Conservation (phyloP, 2,329 filamentous ascomycete genomes). For the Talaromyces marneffei region DNA sequence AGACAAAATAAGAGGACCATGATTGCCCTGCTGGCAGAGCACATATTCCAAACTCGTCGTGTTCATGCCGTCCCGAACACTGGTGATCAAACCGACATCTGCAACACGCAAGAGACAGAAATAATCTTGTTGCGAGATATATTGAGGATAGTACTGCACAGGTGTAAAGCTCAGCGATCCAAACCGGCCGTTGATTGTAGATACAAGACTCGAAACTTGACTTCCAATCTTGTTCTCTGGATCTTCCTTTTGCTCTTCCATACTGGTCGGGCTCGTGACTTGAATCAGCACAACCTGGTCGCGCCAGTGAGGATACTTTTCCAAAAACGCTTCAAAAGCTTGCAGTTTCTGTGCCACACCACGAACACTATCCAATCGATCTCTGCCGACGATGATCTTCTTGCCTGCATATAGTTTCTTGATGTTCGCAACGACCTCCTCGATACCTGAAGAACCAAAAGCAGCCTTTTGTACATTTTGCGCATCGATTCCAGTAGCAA, state of each 20-base stretch:
- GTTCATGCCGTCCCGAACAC: slow-evolving; percentile 95
- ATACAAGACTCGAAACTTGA: slow-evolving; percentile 84
- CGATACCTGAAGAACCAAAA: slow-evolving; percentile 63
- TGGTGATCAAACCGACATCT: slow-evolving; percentile 90
- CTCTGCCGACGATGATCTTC: slow-evolving; percentile 90
- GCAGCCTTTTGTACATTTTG: slow-evolving; percentile 68
- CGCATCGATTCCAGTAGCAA: slow-evolving; percentile 93
- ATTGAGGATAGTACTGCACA: slow-evolving; percentile 91
- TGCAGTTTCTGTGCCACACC: slow-evolving; percentile 95
- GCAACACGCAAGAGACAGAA: slow-evolving; percentile 86
- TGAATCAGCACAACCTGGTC: slow-evolving; percentile 91
- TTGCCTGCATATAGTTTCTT: slow-evolving; percentile 76
- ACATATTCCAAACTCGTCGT: slow-evolving; percentile 94
- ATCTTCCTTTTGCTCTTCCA: slow-evolving; percentile 72
- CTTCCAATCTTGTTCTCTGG: slow-evolving; percentile 74
- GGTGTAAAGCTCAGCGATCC: slow-evolving; percentile 85
- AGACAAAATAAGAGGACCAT: slow-evolving; percentile 85
- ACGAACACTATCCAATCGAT: slow-evolving; percentile 86
- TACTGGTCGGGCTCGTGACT: slow-evolving; percentile 80
- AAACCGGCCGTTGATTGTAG: slow-evolving; percentile 84
- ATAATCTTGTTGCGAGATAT: slow-evolving; percentile 83
- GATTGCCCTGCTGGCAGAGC: slow-evolving; percentile 78
- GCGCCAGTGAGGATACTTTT: slow-evolving; percentile 84
- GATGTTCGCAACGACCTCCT: slow-evolving; percentile 66
- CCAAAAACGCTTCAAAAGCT: slow-evolving; percentile 87